These are phyloP conservation scores for Mallotus repandus DNA, from an alignment of 441 rosid genomes.

Conservation along the genomic window DNA sequence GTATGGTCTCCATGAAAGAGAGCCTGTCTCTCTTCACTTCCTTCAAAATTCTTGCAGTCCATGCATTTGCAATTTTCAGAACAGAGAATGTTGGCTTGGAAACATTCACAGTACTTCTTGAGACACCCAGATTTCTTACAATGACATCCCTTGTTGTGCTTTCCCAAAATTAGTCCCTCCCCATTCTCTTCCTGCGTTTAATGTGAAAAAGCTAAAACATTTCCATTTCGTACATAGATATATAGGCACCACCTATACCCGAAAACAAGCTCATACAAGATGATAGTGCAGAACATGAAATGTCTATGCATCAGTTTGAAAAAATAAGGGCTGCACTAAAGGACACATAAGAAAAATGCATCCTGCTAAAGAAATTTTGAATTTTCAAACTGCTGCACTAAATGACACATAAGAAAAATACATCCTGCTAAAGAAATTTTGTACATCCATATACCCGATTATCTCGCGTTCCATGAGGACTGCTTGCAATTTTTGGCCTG, in stretches of 20 bases:
- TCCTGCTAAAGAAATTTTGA: not conserved
- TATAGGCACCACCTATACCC: not conserved
- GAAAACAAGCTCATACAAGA: not conserved
- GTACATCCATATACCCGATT: conserved; percentile 41
- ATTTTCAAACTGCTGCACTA: too few relatives aligned
- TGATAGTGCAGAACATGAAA: not conserved
- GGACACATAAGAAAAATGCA: not conserved
- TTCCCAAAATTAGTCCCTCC: conserved; percentile 53
- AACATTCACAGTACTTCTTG: conserved; percentile 96
- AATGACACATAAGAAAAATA: not conserved
- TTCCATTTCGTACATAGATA: not conserved
- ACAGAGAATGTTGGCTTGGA: conserved; percentile 84
- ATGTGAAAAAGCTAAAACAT: not conserved
- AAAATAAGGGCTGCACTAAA: not conserved
- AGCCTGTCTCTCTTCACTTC: conserved; percentile 80
- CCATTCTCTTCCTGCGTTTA: conserved; percentile 63
- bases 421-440: not conserved
- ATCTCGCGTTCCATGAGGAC: conserved; percentile 66
- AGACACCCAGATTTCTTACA: conserved; percentile 96
- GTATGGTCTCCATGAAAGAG: conserved; percentile 67
- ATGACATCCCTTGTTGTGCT: conserved; percentile 94
- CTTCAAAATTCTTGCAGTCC: conserved; percentile 95
- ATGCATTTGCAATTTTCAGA: conserved; percentile 94
- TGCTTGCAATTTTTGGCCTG: conserved; percentile 91
- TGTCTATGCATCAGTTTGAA: not conserved